Evolutionary conservation across 768 basidiomycete genomes (phyloP), one percentile per base, ranked within the genome.

Genomic region (Rhodotorula babjevae): DNA sequence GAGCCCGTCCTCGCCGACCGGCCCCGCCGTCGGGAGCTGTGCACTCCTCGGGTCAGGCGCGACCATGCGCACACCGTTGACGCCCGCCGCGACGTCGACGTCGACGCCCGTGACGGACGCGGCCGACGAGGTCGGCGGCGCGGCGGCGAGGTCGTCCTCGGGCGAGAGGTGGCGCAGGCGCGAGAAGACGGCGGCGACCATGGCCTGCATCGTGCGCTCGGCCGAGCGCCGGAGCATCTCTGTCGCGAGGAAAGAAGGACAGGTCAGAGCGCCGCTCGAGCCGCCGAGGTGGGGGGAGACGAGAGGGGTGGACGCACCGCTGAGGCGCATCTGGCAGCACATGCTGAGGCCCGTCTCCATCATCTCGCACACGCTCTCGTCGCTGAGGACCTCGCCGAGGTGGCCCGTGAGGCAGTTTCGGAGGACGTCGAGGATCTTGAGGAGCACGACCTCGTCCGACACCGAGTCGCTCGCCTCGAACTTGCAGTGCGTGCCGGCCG

Each of bases 391-490:
- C n/a, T 82, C 80, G 1, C 91, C 89, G 42, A 91, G 87, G 21
- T 71, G 49, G 68, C 81, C 82, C 64, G 87, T 85, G 10, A 78
- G 60, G 33, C 63, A 46, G 65, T 77, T 72, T 62, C 77, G 70
- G 57, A 80, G 58, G 27, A 98, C 88, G 15, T 88, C 86, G 84
- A 98, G 87, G 70, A 98, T 93, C 80, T 88, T 91, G 74, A 95
- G 85, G 14, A 98, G 84, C 16, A 97, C 94, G 15, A 96, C 90
- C 81, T 99, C 96, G 81, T 99, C 96, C 11, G 92, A 91, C n/a
- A 93, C 92, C 3, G 92, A 92, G 79, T 97, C 93, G 78, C 91
- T 95, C 9, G 92, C 91, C 82, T 98, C 95, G 79, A 99, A 99
- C 82, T 95, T 93, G 85, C 95, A 97, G 79, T 92, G 92, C 11